phyloP scores from a whole-genome alignment of 163 green algal species.

The Scenedesmus sp. region DNA sequence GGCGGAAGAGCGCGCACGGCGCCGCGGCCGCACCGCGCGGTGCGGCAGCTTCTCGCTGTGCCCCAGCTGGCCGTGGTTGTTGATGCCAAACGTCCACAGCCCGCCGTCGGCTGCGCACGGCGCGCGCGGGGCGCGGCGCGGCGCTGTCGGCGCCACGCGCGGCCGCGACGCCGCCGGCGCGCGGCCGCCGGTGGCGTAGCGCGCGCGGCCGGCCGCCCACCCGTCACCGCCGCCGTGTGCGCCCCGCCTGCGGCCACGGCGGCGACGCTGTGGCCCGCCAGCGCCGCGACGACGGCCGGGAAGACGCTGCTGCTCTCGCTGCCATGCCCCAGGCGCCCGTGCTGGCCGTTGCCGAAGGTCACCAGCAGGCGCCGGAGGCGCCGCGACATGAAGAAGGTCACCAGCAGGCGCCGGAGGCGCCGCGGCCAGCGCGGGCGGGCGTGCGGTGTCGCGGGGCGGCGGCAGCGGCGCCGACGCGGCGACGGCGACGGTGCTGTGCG shows the following conservation, averaged over 20 bases:
- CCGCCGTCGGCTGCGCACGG: constrained; percentile 44
- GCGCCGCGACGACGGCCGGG: constrained; percentile 14
- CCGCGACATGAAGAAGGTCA: too few species aligned
- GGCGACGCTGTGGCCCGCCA: not conserved
- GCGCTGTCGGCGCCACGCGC: too few species aligned
- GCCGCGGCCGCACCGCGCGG: constrained; percentile 23
- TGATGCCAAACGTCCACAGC: constrained; percentile 69
- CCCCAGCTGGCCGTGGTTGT: constrained; percentile 67
- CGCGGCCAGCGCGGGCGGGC: too few species aligned
- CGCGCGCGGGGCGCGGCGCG: too few species aligned
- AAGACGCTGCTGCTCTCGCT: constrained; percentile 19
- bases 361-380: constrained; percentile 19
- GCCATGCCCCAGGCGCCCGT: constrained; percentile 41
- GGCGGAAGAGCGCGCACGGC: too few species aligned
- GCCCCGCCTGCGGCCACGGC: constrained; percentile 23
- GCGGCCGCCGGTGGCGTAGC: too few species aligned
- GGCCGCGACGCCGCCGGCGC: too few species aligned
- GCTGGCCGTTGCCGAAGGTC: constrained; percentile 41
- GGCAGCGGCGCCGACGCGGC: too few species aligned
- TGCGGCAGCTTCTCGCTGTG: constrained; percentile 40
- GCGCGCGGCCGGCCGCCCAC: not conserved
- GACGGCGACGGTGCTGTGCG: too few species aligned
- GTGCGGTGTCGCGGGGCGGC: too few species aligned
- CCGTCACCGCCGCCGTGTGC: constrained; percentile 37
- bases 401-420: too few species aligned